Conservation (phyloP, 1,139 yeast species). For the Nakaseomyces bracarensis region DNA sequence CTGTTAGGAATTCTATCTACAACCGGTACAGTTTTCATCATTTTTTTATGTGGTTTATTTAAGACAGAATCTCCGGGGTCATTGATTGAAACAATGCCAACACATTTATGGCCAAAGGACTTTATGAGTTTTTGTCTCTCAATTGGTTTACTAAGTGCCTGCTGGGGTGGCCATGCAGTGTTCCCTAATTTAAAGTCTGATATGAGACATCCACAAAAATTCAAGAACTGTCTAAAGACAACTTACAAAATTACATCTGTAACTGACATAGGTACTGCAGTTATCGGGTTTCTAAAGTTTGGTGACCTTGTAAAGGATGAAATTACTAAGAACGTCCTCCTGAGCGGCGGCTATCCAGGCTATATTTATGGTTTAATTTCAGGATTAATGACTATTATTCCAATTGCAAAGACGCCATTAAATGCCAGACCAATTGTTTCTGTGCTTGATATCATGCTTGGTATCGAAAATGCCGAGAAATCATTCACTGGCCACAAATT, state of each 20-base stretch:
- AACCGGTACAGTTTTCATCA: conserved; percentile 48
- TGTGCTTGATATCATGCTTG: conserved; percentile 45
- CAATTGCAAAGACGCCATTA: conserved; percentile 80
- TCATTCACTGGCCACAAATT: conserved; percentile 13
- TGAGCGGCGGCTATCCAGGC: conserved; percentile 64
- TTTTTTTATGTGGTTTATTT: conserved; percentile 55
- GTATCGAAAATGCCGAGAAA: conserved; percentile 30
- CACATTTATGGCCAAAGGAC: conserved; percentile 46
- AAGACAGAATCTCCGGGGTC: conserved; percentile 59
- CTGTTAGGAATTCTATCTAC: conserved; percentile 70
- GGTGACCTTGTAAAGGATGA: conserved; percentile 71
- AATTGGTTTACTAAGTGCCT: conserved; percentile 72
- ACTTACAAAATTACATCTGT: conserved; percentile 60
- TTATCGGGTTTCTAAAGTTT: conserved; percentile 81
- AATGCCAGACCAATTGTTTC: conserved; percentile 81
- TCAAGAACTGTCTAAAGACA: conserved; percentile 41
- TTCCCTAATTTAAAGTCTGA: conserved; percentile 74
- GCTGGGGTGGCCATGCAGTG: conserved; percentile 88
- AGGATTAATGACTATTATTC: conserved; percentile 67
- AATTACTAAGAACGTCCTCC: conserved; percentile 66
- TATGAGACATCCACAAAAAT: conserved; percentile 67
- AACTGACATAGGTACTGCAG: conserved; percentile 69
- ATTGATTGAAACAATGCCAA: conserved; percentile 45
- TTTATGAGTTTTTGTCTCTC: conserved; percentile 46
- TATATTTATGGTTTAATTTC: conserved; percentile 60